Percentiles rank a stretch among this genome's conserved stretches.
Conservation (phyloP, 371 early-diverging fungal species). For the Conidiobolus incongruus region DNA sequence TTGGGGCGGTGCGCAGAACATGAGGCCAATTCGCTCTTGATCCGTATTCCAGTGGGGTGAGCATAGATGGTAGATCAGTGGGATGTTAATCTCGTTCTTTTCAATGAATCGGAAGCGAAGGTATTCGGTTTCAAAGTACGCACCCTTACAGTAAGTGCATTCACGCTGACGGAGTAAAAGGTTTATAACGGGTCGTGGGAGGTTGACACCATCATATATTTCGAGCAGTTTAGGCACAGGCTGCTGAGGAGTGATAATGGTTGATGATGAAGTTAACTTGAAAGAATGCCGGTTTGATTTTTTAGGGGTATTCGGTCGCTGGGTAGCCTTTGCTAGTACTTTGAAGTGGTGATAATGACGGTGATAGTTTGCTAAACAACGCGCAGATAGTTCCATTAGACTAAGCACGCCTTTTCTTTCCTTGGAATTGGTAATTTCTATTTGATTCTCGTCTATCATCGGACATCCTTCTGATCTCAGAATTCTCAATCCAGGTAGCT, state of each 20-base stretch:
- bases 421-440: neutral
- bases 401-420: neutral
- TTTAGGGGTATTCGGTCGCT: neutral
- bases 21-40: constrained; percentile 22
- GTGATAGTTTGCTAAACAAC: neutral
- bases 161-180: constrained; percentile 25
- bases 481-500: constrained; percentile 34
- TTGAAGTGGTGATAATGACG: neutral
- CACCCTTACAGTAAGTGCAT: constrained; percentile 73
- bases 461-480: constrained; percentile 32
- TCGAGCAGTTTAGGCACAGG: constrained; percentile 41
- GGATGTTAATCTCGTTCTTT: constrained; percentile 26
- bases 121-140: constrained; percentile 50
- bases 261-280: constrained; percentile 10
- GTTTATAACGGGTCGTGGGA: constrained; percentile 30
- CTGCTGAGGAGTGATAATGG: constrained; percentile 42
- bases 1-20: constrained; percentile 25
- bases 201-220: constrained; percentile 20
- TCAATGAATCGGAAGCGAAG: constrained; percentile 35
- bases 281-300: neutral
- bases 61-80: constrained; percentile 50
- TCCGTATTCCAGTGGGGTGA: constrained; percentile 57
- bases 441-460: constrained; percentile 9
- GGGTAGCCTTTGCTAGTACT: neutral
- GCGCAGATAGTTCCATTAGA: neutral